These are phyloP conservation scores for Dactylellina sp. DNA, from an alignment of 2,329 filamentous ascomycete species.

Conservation along the genomic window DNA sequence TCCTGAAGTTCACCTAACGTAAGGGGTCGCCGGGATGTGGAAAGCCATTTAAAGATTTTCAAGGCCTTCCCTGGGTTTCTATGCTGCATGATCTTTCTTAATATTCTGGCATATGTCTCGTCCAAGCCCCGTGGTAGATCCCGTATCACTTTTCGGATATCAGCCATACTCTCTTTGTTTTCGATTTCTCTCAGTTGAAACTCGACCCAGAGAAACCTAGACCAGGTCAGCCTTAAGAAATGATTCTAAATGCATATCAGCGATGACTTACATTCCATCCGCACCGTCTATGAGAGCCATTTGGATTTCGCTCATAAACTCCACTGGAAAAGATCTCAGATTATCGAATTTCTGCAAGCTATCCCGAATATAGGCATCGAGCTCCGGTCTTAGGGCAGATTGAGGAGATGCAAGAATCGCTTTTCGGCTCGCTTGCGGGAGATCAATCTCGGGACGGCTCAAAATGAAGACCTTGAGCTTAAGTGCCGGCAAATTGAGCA, in stretches of 20 bases:
- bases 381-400: constrained; percentile 16
- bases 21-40: constrained; percentile 33
- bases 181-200: constrained; percentile 51
- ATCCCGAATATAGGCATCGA: constrained; percentile 20
- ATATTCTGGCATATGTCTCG: constrained; percentile 39
- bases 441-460: constrained; percentile 26
- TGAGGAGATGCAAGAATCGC: constrained; percentile 9
- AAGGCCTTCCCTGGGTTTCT: constrained; percentile 19
- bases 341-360: constrained; percentile 18
- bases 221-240: constrained; percentile 2
- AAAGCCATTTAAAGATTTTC: constrained; percentile 51
- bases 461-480: constrained; percentile 10
- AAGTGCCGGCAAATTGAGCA: neutral
- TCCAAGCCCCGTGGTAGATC: constrained; percentile 38
- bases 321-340: constrained; percentile 6
- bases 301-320: constrained; percentile 19
- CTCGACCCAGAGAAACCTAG: constrained; percentile 45
- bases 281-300: constrained; percentile 8
- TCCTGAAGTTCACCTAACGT: constrained; percentile 29
- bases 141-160: constrained; percentile 38
- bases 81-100: constrained; percentile 38
- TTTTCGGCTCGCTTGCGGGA: constrained; percentile 1
- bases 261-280: constrained; percentile 22
- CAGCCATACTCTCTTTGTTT: constrained; percentile 23
- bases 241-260: constrained; percentile 7